These are phyloP conservation scores for Fusarium sp. DNA, from an alignment of 2,329 filamentous ascomycete species.

Conservation along the genomic window DNA sequence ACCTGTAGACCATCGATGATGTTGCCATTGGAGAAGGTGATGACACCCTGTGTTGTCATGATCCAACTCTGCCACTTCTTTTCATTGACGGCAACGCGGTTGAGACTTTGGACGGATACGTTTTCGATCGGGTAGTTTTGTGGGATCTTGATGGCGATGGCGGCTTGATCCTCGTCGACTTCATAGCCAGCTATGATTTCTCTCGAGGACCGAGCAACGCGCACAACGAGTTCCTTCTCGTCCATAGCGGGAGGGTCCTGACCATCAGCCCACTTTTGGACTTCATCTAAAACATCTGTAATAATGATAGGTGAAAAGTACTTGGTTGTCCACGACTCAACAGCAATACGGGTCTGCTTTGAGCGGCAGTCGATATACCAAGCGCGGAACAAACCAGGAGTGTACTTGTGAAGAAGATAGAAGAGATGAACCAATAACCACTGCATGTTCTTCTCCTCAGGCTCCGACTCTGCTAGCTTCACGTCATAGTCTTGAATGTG, in stretches of 20 bases:
- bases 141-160: conserved; percentile 85
- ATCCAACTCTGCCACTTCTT: conserved; percentile 95
- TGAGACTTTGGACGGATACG: conserved; percentile 80
- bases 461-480: conserved; percentile 66
- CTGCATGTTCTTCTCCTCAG: conserved; percentile 79
- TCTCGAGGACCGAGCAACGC: conserved; percentile 75
- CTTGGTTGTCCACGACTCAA: conserved; percentile 88
- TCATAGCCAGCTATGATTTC: conserved; percentile 89
- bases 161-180: conserved; percentile 87
- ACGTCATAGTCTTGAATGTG: conserved; percentile 69
- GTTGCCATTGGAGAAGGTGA: conserved; percentile 90
- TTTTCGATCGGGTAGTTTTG: conserved; percentile 84
- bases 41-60: conserved; percentile 87
- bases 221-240: conserved; percentile 72
- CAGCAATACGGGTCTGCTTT: conserved; percentile 81
- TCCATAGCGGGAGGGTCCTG: conserved; percentile 63
- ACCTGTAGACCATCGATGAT: conserved; percentile 88
- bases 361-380: conserved; percentile 89
- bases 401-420: conserved; percentile 81
- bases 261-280: conserved; percentile 72
- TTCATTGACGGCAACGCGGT: conserved; percentile 88
- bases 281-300: conserved; percentile 73
- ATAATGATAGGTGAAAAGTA: conserved; percentile 82
- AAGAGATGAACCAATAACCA: conserved; percentile 89
- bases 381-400: conserved; percentile 80